A percentile compares a stretch with the other conserved stretches of the same genome.
Evolutionary conservation across 2,329 filamentous ascomycete genomes (phyloP).

Genomic region (Fusarium falciforme): DNA sequence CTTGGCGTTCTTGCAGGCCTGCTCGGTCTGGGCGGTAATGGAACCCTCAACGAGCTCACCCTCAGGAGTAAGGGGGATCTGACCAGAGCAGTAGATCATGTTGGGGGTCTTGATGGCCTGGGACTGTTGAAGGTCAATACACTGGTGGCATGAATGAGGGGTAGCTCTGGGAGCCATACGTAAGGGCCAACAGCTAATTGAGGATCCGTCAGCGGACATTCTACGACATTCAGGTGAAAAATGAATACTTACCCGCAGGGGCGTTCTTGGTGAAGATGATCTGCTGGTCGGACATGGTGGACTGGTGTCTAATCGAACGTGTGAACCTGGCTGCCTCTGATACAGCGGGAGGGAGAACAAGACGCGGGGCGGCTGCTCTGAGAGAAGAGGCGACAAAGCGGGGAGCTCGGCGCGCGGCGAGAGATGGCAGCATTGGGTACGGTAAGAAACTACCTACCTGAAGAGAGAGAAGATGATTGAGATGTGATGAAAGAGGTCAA

Average conservation of each 20-base stretch:
- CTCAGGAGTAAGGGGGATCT: constrained; percentile 75
- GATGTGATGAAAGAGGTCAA: constrained; percentile 5
- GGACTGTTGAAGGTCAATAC: constrained; percentile 57
- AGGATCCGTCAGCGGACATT: constrained; percentile 11
- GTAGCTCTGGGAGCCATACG: constrained; percentile 56
- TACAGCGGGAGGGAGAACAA: constrained; percentile 12
- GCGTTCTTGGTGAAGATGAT: constrained; percentile 70
- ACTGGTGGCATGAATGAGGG: constrained; percentile 10
- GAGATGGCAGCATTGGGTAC: constrained; percentile 38
- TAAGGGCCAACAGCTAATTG: constrained; percentile 70
- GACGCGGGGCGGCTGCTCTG: constrained; percentile 19
- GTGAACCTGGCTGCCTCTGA: constrained; percentile 45
- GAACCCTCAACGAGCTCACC: constrained; percentile 68
- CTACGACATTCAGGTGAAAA: background rate
- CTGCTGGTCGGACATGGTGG: constrained; percentile 60
- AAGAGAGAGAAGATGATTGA: background rate
- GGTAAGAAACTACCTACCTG: constrained; percentile 31
- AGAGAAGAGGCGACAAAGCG: constrained; percentile 33
- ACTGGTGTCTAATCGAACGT: constrained; percentile 47
- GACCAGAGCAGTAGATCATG: constrained; percentile 75
- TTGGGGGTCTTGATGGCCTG: constrained; percentile 74
- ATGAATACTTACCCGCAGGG: constrained; percentile 62
- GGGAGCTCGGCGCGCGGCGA: constrained; percentile 38
- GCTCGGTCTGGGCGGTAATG: constrained; percentile 72
- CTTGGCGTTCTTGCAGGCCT: constrained; percentile 80